A percentile compares a stretch with the other conserved stretches of the same genome.
These are phyloP conservation scores for Aspergillus piperis DNA, from an alignment of 2,329 filamentous ascomycete species.

Conservation along the genomic window DNA sequence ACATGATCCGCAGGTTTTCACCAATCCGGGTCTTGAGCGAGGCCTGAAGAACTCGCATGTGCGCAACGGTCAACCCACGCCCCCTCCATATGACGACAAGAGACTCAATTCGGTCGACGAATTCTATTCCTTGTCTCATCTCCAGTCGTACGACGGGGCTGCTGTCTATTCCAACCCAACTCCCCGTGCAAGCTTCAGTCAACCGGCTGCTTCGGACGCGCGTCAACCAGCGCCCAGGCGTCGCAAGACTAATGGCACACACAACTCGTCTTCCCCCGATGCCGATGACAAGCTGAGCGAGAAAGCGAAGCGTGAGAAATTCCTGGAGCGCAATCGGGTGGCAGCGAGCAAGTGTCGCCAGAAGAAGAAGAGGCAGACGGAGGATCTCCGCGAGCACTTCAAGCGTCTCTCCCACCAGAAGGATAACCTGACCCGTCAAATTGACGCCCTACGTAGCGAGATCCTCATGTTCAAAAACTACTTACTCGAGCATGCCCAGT, in stretches of 20 bases:
- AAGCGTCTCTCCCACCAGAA: slow-evolving; percentile 36
- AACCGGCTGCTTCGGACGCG: neutral
- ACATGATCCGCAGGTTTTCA: slow-evolving; percentile 24
- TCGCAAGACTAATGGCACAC: neutral
- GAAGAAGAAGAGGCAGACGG: slow-evolving; percentile 62
- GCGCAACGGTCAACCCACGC: slow-evolving; percentile 42
- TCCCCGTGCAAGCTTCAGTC: neutral
- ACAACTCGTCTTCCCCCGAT: neutral
- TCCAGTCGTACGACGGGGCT: neutral
- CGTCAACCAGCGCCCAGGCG: neutral
- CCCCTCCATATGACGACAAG: slow-evolving; percentile 37
- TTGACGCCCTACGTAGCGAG: slow-evolving; percentile 38
- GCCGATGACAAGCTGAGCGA: neutral
- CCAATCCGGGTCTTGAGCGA: slow-evolving; percentile 30
- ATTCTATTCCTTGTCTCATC: neutral
- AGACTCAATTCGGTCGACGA: slow-evolving; percentile 8
- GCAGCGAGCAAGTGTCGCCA: slow-evolving; percentile 63
- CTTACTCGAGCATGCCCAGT: slow-evolving; percentile 42
- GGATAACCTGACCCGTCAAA: slow-evolving; percentile 32
- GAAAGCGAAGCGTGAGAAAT: slow-evolving; percentile 47
- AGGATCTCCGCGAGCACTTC: slow-evolving; percentile 48
- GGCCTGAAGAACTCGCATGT: slow-evolving; percentile 39
- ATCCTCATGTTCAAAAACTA: slow-evolving; percentile 43
- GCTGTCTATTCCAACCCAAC: neutral
- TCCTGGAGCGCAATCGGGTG: slow-evolving; percentile 60